Conservation (phyloP, 345 rosid species). For the Trapa incisa region DNA sequence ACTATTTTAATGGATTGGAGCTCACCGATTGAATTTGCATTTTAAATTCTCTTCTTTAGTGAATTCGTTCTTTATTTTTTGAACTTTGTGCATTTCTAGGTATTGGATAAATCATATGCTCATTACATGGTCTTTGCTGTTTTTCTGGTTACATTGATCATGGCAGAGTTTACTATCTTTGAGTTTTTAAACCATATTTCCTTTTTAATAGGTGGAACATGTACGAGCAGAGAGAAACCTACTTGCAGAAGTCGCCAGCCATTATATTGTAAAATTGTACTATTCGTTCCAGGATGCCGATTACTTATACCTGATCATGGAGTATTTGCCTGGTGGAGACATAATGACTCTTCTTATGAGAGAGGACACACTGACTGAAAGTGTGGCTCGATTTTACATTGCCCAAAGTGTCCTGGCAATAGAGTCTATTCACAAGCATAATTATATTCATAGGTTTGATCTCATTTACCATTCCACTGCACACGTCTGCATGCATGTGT, state of each 20-base stretch:
- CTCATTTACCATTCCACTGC: background rate
- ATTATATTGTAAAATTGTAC: slow-evolving; percentile 87
- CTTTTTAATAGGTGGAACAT: slow-evolving; percentile 67
- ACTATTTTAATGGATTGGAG: too few species aligned
- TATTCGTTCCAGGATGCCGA: slow-evolving; percentile 95
- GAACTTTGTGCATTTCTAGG: background rate
- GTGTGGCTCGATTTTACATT: slow-evolving; percentile 80
- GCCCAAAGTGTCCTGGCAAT: slow-evolving; percentile 94
- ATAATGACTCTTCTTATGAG: slow-evolving; percentile 94
- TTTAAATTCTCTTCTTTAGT: background rate
- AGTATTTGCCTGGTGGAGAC: slow-evolving; percentile 97
- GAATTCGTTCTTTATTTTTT: background rate
- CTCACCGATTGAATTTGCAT: background rate
- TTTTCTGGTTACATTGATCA: background rate
- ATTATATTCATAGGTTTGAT: slow-evolving; percentile 78
- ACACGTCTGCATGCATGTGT: background rate
- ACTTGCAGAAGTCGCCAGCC: slow-evolving; percentile 96
- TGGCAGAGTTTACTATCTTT: background rate
- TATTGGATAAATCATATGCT: background rate
- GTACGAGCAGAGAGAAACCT: slow-evolving; percentile 94
- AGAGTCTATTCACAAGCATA: slow-evolving; percentile 87
- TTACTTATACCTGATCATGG: slow-evolving; percentile 89
- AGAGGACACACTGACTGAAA: slow-evolving; percentile 75
- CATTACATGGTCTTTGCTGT: background rate
- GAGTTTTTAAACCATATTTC: background rate